Conservation (phyloP, 75 land plant genomes). For the Pseudotsuga menziesii region DNA sequence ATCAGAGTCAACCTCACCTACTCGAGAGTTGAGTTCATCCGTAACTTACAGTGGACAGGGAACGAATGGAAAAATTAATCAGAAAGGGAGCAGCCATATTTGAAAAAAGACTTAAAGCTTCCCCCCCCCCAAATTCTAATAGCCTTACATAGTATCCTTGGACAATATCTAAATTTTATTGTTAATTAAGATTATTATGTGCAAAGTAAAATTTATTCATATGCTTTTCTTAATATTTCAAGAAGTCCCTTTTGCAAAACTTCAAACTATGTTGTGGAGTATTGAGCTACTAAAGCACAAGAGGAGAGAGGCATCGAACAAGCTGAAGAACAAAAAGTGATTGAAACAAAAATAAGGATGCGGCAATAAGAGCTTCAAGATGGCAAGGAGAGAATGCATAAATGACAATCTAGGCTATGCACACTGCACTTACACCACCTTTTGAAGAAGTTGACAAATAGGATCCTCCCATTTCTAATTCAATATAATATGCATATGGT, state of each 20-base stretch:
- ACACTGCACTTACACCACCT: neutral
- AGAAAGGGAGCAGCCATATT: too few relatives aligned
- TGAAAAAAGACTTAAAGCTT: too few relatives aligned
- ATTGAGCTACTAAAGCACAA: slow-evolving; percentile 76
- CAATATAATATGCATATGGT: neutral
- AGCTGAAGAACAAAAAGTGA: slow-evolving; percentile 91
- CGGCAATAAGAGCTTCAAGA: slow-evolving; percentile 72
- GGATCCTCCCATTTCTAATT: neutral
- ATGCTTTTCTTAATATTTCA: too few relatives aligned
- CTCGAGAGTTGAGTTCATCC: too few relatives aligned
- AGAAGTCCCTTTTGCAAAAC: slow-evolving; percentile 97
- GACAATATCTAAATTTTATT: too few relatives aligned
- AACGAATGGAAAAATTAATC: too few relatives aligned
- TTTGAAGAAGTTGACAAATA: neutral
- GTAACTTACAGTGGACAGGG: too few relatives aligned
- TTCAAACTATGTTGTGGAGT: slow-evolving; percentile 88
- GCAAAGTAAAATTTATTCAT: too few relatives aligned
- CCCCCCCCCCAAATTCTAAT: too few relatives aligned
- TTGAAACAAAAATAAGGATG: slow-evolving; percentile 94
- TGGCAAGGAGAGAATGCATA: slow-evolving; percentile 40
- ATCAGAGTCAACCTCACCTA: too few relatives aligned
- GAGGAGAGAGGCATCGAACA: slow-evolving; percentile 93
- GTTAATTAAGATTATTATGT: too few relatives aligned
- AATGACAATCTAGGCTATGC: slow-evolving; percentile 19
- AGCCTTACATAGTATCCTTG: too few relatives aligned